Evolutionary conservation across 805 yeast genomes (phyloP), one percentile per base, ranked within the genome.

Genomic region (Yarrowia yakushimensis): DNA sequence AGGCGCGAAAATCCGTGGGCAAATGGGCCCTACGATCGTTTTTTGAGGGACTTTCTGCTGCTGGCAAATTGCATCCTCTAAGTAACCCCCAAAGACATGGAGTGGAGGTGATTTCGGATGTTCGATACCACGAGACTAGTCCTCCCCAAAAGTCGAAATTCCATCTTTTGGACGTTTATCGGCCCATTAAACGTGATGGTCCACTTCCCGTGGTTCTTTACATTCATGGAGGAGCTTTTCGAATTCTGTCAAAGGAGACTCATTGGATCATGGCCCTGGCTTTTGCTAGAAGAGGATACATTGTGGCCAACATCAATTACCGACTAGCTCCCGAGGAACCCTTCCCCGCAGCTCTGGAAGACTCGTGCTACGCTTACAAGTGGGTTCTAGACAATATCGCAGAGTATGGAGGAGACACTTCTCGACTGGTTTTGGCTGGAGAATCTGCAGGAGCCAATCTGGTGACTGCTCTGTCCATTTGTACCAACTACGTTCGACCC

Each of bases 261-360:
- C 59, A 52, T 13, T 52, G 59, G 59, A 36, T 36, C 42, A 34
- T 52, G 43, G 59, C 59, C 5, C 18, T 52, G 33, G 43, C 25
- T 7, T 52, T 52, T 34, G 59, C 59, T 17, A 10, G 59, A 36
- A 34, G 33, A 52, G 59, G 59, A 25, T 52, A 52, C 43, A 23
- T 52, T n/a, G 59, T 52, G 7, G 59, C 59, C 10, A 52, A 23
- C 43, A 52, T 52, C 43, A 52, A 52, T 25, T 52, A 52, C 33
- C 43, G 59, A 5, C 43, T 52, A 17, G 31, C 59, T 1, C 59
- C 59, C 1, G 37, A 52, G 9, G 8, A 10, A 1, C 59, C 59
- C 25, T 52, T 52, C 25, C 59, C 59, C n/a, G 59, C 43, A 0
- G 59, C 59, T 0, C 43, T 52, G 4, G 59, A 52, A 12, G 59